These are phyloP conservation scores for Byssothecium circinans DNA, from an alignment of 2,329 filamentous ascomycete species.

Conservation along the genomic window DNA sequence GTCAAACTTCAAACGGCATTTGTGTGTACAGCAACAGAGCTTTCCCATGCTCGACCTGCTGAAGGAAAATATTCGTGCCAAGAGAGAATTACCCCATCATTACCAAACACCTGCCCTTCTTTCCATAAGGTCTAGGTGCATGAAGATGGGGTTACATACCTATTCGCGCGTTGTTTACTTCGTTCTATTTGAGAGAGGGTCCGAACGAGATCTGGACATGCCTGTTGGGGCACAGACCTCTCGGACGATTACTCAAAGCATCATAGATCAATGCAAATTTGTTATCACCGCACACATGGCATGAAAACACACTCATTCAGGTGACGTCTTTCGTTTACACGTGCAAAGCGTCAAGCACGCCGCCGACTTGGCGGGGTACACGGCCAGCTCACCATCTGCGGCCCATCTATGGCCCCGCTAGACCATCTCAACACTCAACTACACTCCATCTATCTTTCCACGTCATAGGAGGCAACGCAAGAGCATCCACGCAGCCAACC, in stretches of 20 bases:
- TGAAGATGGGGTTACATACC: conserved; percentile 63
- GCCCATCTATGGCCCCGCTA: conserved; percentile 1
- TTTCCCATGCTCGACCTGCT: conserved; percentile 63
- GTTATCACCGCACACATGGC: not conserved
- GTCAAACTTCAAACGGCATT: conserved; percentile 55
- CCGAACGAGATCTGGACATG: not conserved
- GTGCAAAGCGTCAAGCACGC: conserved; percentile 5
- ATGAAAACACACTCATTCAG: conserved; percentile 4
- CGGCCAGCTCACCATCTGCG: not conserved
- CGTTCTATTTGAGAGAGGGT: conserved; percentile 1
- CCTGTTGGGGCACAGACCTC: not conserved
- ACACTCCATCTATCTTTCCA: conserved; percentile 3
- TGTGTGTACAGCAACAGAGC: conserved; percentile 71
- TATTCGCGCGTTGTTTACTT: conserved; percentile 10
- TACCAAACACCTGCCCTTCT: conserved; percentile 66
- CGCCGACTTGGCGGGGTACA: not conserved
- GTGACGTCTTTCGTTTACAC: conserved; percentile 17
- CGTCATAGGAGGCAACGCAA: conserved; percentile 28
- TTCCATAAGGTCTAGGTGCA: conserved; percentile 60
- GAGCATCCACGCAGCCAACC: conserved; percentile 20
- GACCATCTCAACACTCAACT: conserved; percentile 3
- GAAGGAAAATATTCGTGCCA: conserved; percentile 69
- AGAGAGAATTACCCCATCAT: conserved; percentile 60
- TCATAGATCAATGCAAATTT: conserved; percentile 7
- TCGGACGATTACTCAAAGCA: not conserved